Base-by-base conservation (phyloP, 2,329 filamentous ascomycete genomes). In the Chaetomiaceae sp. region DNA sequence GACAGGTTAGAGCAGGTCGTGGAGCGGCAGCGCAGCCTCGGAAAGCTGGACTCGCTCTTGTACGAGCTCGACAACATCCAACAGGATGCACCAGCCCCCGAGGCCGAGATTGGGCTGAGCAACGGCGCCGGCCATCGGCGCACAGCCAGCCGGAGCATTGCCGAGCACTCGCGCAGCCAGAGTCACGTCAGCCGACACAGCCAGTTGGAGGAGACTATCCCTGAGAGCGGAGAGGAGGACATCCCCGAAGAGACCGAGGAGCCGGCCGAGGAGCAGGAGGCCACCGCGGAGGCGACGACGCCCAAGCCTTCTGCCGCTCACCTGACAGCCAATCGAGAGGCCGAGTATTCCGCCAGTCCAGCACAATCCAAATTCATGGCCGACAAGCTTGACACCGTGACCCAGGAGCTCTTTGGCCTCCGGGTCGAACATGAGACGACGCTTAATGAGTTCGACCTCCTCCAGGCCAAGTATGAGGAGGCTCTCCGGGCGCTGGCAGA, bases 1-100 rank as follows among this genome's bases (percentile, higher is more conserved):
- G 89, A 96, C 64, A 84, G 92, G 30, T 77, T 99, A 11, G 94
- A 97, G 70, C 89, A 96, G 69, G 90, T 99, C 7, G 84, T 99
- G 47, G 92, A 97, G 69, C 88, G 95, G 44, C 94, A 99, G 69
- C 82, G 94, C 55, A 96, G 91, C 67, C 81, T 99, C 3, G 94
- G 94, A 36, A 95, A 96, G 69, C 80, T 99, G 3, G 94, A 99
- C 67, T 95, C 87, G 48, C 79, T 99, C 7, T 80, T 99, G 0
- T 85, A 95, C 62, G 94, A 99, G 65, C 80, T 97, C 9, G 94
- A 97, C 64, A 78, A 86, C 58, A 82, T 89, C 45, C 84, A 88
- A 47, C 77, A 83, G 53, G 81, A 85, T 52, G 74, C 73, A 25
- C 75, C 75, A 54, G 66, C 65, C 1, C 56, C 60, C 5, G 69